phyloP scores from a whole-genome alignment of 2,329 filamentous ascomycete species.

The Arthroderma uncinatum region DNA sequence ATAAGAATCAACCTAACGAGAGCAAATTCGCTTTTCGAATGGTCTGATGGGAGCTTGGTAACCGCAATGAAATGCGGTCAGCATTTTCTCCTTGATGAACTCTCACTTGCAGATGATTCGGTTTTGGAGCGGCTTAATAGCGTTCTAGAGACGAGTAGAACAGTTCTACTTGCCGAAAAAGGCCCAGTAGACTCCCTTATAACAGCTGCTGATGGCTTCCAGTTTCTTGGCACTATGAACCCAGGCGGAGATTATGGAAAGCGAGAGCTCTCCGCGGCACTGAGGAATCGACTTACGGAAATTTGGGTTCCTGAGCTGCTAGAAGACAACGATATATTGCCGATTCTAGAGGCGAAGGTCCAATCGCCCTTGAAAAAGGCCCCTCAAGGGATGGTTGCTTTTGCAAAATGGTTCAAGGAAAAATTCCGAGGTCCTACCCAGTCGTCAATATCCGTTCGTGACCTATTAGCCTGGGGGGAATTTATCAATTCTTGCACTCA shows the following conservation, averaged over 20 bases:
- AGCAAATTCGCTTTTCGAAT: conserved; percentile 83
- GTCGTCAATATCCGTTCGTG: conserved; percentile 77
- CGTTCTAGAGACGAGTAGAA: conserved; percentile 78
- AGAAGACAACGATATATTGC: conserved; percentile 70
- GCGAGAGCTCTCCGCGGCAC: conserved; percentile 85
- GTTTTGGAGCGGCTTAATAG: conserved; percentile 94
- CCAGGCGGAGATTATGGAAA: conserved; percentile 98
- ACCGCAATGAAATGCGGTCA: conserved; percentile 83
- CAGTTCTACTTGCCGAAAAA: conserved; percentile 85
- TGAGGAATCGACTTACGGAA: conserved; percentile 94
- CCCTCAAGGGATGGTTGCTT: conserved; percentile 63
- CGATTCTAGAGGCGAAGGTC: conserved; percentile 75
- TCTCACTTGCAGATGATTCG: conserved; percentile 93
- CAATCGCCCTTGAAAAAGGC: conserved; percentile 43
- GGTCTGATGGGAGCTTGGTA: conserved; percentile 87
- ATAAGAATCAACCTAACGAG: conserved; percentile 45
- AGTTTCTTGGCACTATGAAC: conserved; percentile 98
- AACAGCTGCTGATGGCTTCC: conserved; percentile 65
- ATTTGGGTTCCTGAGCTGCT: conserved; percentile 93
- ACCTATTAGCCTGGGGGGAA: conserved; percentile 83
- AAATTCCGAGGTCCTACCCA: conserved; percentile 64
- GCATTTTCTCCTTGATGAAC: conserved; percentile 92
- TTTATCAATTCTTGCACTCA: conserved; percentile 65
- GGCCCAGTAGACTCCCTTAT: conserved; percentile 74
- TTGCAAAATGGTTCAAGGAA: conserved; percentile 84